These are phyloP conservation scores for Sequoiadendron giganteum DNA, from an alignment of 75 land plant genomes.

Conservation along the genomic window DNA sequence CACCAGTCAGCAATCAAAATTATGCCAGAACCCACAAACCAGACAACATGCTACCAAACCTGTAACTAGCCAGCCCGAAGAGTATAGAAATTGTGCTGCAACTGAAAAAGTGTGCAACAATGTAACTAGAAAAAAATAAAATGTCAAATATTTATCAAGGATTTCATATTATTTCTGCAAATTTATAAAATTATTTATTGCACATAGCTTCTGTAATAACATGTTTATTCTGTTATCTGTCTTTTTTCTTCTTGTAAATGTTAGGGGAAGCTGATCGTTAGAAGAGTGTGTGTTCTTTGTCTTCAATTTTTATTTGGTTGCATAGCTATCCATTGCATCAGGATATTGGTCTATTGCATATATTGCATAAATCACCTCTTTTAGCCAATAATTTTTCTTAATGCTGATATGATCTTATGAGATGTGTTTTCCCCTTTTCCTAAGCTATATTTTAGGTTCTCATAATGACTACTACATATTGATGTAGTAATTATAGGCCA, in stretches of 20 bases:
- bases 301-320: neutral
- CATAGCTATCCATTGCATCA: neutral
- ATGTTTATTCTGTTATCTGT: neutral
- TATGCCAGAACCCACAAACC: neutral
- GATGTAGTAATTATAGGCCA: neutral
- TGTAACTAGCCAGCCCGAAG: neutral
- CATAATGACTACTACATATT: neutral
- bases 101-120: neutral
- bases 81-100: neutral
- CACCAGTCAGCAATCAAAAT: neutral
- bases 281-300: neutral
- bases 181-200: too few relatives aligned
- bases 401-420: neutral
- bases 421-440: neutral
- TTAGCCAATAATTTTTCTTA: neutral
- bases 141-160: neutral
- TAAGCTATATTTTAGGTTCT: neutral
- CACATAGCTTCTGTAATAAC: too few relatives aligned
- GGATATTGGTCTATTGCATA: neutral
- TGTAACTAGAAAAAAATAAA: neutral
- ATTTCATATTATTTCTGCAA: neutral
- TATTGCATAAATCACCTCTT: neutral
- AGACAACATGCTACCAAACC: neutral
- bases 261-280: neutral
- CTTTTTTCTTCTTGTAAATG: neutral